A percentile compares a stretch with the other conserved stretches of the same genome.
These are phyloP conservation scores for Colletotrichum navitas DNA, from an alignment of 2,329 filamentous ascomycete species.

Conservation along the genomic window DNA sequence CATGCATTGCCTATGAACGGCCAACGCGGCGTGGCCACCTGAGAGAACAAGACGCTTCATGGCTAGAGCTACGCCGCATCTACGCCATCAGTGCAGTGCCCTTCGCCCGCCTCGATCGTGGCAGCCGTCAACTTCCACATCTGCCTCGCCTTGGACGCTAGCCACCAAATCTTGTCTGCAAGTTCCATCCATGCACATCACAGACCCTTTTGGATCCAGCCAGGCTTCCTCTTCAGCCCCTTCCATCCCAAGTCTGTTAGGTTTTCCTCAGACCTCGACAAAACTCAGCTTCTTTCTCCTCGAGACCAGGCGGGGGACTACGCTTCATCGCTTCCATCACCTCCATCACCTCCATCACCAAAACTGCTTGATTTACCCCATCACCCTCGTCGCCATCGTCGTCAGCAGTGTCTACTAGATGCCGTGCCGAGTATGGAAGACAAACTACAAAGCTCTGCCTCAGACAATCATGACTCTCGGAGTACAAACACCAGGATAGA, in stretches of 20 bases:
- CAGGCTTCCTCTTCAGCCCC: background rate
- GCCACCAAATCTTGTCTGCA: background rate
- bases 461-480: background rate
- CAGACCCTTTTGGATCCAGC: background rate
- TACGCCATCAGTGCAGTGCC: background rate
- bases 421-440: no score
- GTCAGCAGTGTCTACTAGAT: no score
- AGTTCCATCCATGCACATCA: background rate
- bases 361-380: background rate
- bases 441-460: background rate
- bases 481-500: background rate
- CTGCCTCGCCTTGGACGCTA: background rate
- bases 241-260: background rate
- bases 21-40: background rate
- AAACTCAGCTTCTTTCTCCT: background rate
- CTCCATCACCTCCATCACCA: background rate
- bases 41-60: background rate
- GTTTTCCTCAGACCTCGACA: background rate
- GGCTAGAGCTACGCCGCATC: background rate
- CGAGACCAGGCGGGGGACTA: background rate
- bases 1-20: background rate
- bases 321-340: no score
- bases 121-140: slow-evolving; percentile 7
- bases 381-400: background rate
- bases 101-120: slow-evolving; percentile 12